Evolutionary conservation across 805 yeast genomes (phyloP).

Genomic region (Kodamaea fukazawae): DNA sequence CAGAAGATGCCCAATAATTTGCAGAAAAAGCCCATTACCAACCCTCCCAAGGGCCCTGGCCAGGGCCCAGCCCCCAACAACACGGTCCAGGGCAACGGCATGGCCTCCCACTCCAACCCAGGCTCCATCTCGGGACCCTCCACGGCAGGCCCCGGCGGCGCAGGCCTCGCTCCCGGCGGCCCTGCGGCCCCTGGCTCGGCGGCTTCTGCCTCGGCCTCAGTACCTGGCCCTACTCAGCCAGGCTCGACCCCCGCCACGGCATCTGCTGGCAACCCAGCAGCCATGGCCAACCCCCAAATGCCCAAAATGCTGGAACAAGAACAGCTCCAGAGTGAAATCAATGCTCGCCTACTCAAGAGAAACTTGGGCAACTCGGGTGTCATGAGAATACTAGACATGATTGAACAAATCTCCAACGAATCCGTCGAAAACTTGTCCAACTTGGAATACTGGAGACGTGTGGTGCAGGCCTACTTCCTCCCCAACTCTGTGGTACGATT

Average conservation of each 20-base stretch:
- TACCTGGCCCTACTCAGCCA: background rate
- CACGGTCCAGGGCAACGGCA: background rate
- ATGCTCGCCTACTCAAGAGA: slow-evolving; percentile 35
- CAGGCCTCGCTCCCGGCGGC: background rate
- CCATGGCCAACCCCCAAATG: background rate
- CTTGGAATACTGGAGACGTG: slow-evolving; percentile 37
- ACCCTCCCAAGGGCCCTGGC: background rate
- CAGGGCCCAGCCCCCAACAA: background rate
- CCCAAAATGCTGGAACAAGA: slow-evolving; percentile 9
- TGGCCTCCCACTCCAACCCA: background rate
- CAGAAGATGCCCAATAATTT: slow-evolving; percentile 3
- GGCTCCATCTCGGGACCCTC: background rate
- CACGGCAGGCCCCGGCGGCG: slow-evolving; percentile 1
- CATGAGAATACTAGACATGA: slow-evolving; percentile 36
- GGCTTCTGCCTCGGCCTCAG: background rate
- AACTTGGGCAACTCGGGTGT: slow-evolving; percentile 44
- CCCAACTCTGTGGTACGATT: slow-evolving; percentile 31
- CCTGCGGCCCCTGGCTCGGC: slow-evolving; percentile 1
- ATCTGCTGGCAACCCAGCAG: slow-evolving; percentile 1
- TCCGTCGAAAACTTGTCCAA: slow-evolving; percentile 25
- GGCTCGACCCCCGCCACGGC: background rate
- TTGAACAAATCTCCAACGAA: slow-evolving; percentile 39
- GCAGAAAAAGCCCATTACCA: slow-evolving; percentile 8
- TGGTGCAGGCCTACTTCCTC: slow-evolving; percentile 31
- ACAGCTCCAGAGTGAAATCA: slow-evolving; percentile 25